phyloP scores from a whole-genome alignment of 805 yeast species.

The Sungouiella thailandica region DNA sequence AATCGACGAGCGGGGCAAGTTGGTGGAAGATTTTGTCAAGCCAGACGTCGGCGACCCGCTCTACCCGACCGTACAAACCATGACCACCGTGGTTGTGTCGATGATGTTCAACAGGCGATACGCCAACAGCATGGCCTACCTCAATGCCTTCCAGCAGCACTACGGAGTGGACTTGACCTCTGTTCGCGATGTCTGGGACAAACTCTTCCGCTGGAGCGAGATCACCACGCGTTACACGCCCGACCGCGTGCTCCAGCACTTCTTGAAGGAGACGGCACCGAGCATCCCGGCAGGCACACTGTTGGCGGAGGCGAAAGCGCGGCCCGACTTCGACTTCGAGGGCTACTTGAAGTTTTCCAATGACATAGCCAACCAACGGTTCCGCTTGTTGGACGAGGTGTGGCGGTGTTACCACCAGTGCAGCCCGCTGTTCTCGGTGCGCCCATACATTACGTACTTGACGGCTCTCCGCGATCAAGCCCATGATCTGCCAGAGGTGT shows the following conservation, averaged over 20 bases:
- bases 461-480: slow-evolving; percentile 20
- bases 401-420: slow-evolving; percentile 31
- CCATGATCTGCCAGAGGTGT: slow-evolving; percentile 7
- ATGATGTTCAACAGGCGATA: slow-evolving; percentile 28
- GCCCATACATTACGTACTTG: slow-evolving; percentile 21
- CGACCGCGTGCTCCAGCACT: slow-evolving; percentile 23
- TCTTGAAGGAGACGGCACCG: slow-evolving; percentile 16
- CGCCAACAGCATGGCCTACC: slow-evolving; percentile 28
- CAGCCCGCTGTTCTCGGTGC: slow-evolving; percentile 19
- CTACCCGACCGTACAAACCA: slow-evolving; percentile 20
- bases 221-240: slow-evolving; percentile 26
- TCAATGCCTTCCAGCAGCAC: slow-evolving; percentile 31
- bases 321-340: slow-evolving; percentile 36
- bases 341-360: slow-evolving; percentile 25
- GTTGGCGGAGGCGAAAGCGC: slow-evolving; percentile 24
- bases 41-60: slow-evolving; percentile 11
- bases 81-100: slow-evolving; percentile 28
- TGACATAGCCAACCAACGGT: slow-evolving; percentile 22
- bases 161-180: slow-evolving; percentile 20
- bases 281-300: slow-evolving; percentile 9
- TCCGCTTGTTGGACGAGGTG: slow-evolving; percentile 22
- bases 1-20: slow-evolving; percentile 20
- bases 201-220: slow-evolving; percentile 34
- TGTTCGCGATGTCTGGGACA: slow-evolving; percentile 32
- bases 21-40: slow-evolving; percentile 5